Evolutionary conservation across 2,329 filamentous ascomycete species (phyloP).

Genomic region (Seiridium cupressi): DNA sequence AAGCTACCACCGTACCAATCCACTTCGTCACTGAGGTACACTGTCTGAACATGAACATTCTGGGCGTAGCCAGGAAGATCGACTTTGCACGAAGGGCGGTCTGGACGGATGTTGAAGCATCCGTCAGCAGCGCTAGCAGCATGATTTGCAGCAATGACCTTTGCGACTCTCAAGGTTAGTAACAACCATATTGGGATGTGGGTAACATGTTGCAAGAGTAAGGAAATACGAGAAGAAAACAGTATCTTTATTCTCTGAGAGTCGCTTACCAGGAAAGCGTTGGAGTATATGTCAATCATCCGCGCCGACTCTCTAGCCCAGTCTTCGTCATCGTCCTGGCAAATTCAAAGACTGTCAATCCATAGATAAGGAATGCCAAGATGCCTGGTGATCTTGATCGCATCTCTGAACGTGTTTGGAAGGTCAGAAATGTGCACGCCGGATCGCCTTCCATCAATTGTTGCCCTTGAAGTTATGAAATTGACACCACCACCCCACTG

Average conservation of each 20-base stretch:
- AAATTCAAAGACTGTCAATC: constrained; percentile 16
- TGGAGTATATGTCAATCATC: constrained; percentile 13
- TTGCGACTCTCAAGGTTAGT: no score
- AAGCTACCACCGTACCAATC: neutral
- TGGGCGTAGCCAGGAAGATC: constrained; percentile 7
- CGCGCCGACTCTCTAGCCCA: constrained; percentile 13
- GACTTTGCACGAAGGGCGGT: neutral
- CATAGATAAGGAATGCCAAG: constrained; percentile 10
- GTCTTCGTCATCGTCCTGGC: constrained; percentile 12
- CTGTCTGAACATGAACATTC: neutral
- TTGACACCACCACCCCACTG: neutral
- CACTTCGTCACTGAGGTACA: constrained; percentile 1
- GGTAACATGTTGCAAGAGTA: no score
- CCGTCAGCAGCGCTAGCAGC: constrained; percentile 6
- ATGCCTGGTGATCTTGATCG: neutral
- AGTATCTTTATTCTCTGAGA: no score
- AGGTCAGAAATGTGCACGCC: constrained; percentile 4
- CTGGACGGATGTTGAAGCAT: neutral
- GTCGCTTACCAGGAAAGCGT: constrained; percentile 7
- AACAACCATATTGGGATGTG: no score
- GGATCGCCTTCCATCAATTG: neutral
- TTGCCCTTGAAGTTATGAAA: neutral
- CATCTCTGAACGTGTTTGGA: constrained; percentile 7
- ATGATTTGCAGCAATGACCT: constrained; percentile 9
- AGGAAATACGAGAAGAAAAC: no score